phyloP scores from a whole-genome alignment of 1,284 basidiomycete species.

The Omphalotus olearius region DNA sequence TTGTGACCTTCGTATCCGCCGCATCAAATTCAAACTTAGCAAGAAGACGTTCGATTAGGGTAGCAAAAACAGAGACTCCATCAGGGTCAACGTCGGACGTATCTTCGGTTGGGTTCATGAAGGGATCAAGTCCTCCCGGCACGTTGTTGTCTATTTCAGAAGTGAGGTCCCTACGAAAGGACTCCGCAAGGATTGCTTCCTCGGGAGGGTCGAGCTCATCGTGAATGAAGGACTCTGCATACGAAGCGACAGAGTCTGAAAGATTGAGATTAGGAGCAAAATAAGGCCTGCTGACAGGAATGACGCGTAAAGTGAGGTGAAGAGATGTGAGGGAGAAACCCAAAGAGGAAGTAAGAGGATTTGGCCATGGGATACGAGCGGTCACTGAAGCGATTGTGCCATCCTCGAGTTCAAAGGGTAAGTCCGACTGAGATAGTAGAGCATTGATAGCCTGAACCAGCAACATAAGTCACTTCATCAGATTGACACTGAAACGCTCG shows the following conservation, averaged over 20 bases:
- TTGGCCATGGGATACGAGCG: constrained; percentile 73
- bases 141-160: constrained; percentile 33
- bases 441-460: constrained; percentile 72
- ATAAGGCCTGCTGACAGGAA: constrained; percentile 25
- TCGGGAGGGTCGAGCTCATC: constrained; percentile 74
- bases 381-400: constrained; percentile 74
- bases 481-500: constrained; percentile 7
- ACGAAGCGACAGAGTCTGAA: constrained; percentile 72
- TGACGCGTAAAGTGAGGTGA: constrained; percentile 56
- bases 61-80: constrained; percentile 81
- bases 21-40: constrained; percentile 80
- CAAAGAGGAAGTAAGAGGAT: constrained; percentile 67
- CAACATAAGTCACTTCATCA: constrained; percentile 8
- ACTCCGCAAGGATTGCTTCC: constrained; percentile 68
- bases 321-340: constrained; percentile 64
- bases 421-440: constrained; percentile 45
- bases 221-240: constrained; percentile 83
- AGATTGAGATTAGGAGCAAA: constrained; percentile 41
- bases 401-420: constrained; percentile 67
- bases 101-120: constrained; percentile 35
- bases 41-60: constrained; percentile 79
- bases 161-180: constrained; percentile 46
- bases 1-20: constrained; percentile 59
- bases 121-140: constrained; percentile 67
- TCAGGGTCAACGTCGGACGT: constrained; percentile 52